Percentiles rank a stretch among this genome's conserved stretches.
Conservation (phyloP, 2,329 filamentous ascomycete species). For the Ploettnerulaceae sp. region DNA sequence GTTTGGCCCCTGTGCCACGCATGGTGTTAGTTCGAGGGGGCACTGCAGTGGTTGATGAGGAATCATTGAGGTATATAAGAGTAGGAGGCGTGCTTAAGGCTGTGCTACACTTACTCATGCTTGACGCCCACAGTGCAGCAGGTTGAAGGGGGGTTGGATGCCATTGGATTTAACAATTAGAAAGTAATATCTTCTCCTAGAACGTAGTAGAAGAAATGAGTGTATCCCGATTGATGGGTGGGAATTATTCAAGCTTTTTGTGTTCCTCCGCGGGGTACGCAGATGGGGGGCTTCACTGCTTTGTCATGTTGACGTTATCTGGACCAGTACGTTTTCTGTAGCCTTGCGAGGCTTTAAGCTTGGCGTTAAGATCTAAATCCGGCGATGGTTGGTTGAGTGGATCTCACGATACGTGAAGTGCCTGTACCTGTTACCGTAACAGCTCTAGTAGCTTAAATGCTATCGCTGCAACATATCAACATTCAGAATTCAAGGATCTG, state of each 20-base stretch:
- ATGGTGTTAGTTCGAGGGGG: too few relatives aligned
- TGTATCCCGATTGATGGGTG: too few relatives aligned
- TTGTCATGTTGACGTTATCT: constrained; percentile 2
- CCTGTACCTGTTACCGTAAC: too few relatives aligned
- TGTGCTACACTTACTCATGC: constrained; percentile 29
- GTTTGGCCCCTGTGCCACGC: constrained; percentile 28
- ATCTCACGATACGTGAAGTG: too few relatives aligned
- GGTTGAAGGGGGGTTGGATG: constrained; percentile 32
- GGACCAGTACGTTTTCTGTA: too few relatives aligned
- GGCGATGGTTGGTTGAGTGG: too few relatives aligned
- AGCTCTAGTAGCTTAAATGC: too few relatives aligned
- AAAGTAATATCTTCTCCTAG: background rate
- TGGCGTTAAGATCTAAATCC: background rate
- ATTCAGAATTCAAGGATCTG: too few relatives aligned
- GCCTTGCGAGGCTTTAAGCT: background rate
- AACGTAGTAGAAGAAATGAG: background rate
- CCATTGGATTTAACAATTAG: constrained; percentile 27
- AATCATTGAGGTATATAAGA: too few relatives aligned
- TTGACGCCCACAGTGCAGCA: constrained; percentile 35
- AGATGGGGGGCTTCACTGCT: background rate
- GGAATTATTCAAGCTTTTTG: too few relatives aligned
- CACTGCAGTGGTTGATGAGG: background rate
- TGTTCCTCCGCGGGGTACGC: background rate
- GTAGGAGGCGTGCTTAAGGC: background rate
- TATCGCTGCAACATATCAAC: too few relatives aligned